Evolutionary conservation across 2,329 filamentous ascomycete species (phyloP), one percentile per base, ranked within the genome.

Genomic region (Aureobasidium vineae): DNA sequence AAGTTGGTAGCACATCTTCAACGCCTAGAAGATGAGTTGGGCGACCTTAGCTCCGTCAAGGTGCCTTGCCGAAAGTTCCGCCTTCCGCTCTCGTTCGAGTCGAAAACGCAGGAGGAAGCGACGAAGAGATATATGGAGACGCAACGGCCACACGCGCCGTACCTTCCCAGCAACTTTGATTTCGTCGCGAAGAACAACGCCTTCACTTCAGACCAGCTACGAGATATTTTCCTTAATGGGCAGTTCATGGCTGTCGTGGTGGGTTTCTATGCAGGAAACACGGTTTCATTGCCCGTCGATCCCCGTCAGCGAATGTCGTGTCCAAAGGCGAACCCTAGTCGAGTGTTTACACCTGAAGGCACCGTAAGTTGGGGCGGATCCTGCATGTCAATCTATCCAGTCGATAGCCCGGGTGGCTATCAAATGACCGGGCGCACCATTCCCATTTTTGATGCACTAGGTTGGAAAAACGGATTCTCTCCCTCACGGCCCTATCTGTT

Each of bases 61-160:
- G 76, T 81, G 0, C 77, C 79, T 1, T 78, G 77, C 6, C 77
- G 79, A 43, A 71, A 77, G 26, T 80, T 81, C 74, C 77, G 72
- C 47, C 76, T 81, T 1, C 79, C 79, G 0, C 73, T 81, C 33
- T 77, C 76, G 13, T 81, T 80, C 70, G 76, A 79, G 49, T 77
- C 75, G 49, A 77, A 77, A 66, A 75, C 77, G 19, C 78, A 80
- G 68, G 72, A 79, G 23, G 81, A 84, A 40, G 86, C 86, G 0
- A 81, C 86, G 0, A 77, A 84, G 53, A 80, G 86, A 3, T 89
- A 89, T 73, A 83, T 83, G 72, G 83, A 84, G 28, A 88, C 85
- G 0, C 85, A 87, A 68, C 81, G 87, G 7, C 80, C 83, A 1
- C 82, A 86, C 57, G 87, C 87, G 0, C 82, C 84, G 0, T 89